phyloP scores from a whole-genome alignment of 352 stramenopile species.

The Globisporangium cystogenes region DNA sequence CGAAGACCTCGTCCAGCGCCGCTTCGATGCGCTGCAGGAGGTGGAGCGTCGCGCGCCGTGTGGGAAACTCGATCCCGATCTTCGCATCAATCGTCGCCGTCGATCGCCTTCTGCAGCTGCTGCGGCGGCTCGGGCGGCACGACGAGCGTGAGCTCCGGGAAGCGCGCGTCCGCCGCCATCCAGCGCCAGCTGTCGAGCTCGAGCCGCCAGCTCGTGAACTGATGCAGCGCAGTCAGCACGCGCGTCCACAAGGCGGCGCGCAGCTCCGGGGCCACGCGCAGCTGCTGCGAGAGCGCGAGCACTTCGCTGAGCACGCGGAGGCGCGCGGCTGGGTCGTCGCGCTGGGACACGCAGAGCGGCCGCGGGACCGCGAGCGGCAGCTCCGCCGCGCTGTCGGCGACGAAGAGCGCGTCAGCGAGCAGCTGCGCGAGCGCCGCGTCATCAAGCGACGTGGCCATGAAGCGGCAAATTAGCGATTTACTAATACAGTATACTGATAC shows the following conservation, averaged over 20 bases:
- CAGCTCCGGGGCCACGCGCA: background rate
- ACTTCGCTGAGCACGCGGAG: background rate
- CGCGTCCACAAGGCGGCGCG: background rate
- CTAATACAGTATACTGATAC: too few species aligned
- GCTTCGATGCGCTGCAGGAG: background rate
- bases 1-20: background rate
- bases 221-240: background rate
- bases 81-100: background rate
- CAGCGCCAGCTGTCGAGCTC: background rate
- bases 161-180: constrained; percentile 1
- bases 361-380: background rate
- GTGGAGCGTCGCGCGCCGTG: background rate
- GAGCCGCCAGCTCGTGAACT: background rate
- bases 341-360: background rate
- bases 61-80: background rate
- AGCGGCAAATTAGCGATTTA: too few species aligned
- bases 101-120: background rate
- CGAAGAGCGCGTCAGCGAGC: background rate
- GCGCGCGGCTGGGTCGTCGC: background rate
- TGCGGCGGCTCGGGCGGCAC: background rate
- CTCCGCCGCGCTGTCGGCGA: background rate
- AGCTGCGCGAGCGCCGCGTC: background rate
- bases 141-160: background rate
- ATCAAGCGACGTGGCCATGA: background rate
- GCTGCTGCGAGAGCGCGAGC: background rate